Conservation (phyloP, 768 basidiomycete species). For the Tulasnella sp. region DNA sequence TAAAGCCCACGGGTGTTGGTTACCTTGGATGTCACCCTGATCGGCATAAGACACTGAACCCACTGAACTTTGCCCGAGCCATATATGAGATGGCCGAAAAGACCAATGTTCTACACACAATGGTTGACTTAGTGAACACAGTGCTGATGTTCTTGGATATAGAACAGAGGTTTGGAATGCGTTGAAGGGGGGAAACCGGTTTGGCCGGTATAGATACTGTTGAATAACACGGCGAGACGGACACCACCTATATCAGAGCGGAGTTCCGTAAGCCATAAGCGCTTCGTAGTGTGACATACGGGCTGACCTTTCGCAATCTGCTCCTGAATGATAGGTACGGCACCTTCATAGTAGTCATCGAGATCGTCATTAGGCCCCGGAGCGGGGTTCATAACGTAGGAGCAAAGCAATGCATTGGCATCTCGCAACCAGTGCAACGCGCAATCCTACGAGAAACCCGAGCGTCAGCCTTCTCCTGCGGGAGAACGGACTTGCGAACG, state of each 20-base stretch:
- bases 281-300: no score
- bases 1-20: no score
- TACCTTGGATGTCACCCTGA: no score
- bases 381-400: constrained; percentile 5
- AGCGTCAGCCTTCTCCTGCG: background rate
- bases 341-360: background rate
- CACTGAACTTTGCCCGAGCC: no score
- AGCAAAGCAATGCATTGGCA: constrained; percentile 9
- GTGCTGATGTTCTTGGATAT: no score
- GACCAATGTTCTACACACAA: no score
- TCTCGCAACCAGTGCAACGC: constrained; percentile 14
- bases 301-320: constrained; percentile 16
- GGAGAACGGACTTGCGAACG: background rate
- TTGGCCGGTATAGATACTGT: no score
- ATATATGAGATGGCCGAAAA: no score
- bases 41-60: no score
- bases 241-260: background rate
- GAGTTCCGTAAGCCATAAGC: background rate
- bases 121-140: no score
- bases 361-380: background rate
- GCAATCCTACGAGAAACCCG: constrained; percentile 2
- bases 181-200: no score
- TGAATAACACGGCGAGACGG: constrained; percentile 1
- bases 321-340: constrained; percentile 12
- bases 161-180: no score